These are phyloP conservation scores for Puccinia horiana DNA, from an alignment of 1,284 basidiomycete species.

Conservation along the genomic window DNA sequence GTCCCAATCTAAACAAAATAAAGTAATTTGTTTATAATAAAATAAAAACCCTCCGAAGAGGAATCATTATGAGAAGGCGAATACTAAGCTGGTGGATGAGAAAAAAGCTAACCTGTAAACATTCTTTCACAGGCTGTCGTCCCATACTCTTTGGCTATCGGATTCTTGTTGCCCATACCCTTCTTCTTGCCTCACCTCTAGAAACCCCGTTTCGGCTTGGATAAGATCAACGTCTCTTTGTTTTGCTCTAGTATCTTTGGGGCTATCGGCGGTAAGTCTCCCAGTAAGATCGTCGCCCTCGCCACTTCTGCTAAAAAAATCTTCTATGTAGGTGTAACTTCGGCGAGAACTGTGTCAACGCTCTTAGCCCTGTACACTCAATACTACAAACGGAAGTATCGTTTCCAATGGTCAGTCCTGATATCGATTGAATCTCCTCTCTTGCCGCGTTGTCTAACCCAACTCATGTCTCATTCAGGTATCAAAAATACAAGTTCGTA, in stretches of 20 bases:
- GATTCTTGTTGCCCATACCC: constrained; percentile 44
- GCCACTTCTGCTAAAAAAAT: not conserved
- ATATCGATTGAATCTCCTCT: not conserved
- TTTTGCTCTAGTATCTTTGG: constrained; percentile 22
- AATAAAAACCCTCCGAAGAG: not conserved
- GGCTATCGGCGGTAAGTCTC: constrained; percentile 32
- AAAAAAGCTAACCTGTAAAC: not conserved
- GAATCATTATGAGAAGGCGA: not conserved
- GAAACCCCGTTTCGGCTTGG: constrained; percentile 32
- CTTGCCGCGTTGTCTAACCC: not conserved
- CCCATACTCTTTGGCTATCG: constrained; percentile 20
- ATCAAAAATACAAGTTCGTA: constrained; percentile 46
- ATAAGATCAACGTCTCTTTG: constrained; percentile 35
- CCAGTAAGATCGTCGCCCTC: not conserved
- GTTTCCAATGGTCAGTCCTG: constrained; percentile 27
- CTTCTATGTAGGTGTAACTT: constrained; percentile 31
- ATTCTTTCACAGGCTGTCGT: constrained; percentile 10
- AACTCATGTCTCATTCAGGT: constrained; percentile 13
- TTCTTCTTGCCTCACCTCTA: constrained; percentile 29
- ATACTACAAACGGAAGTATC: constrained; percentile 28
- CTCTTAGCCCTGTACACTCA: constrained; percentile 40
- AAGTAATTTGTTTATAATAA: not conserved
- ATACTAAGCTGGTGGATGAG: not conserved
- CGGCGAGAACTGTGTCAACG: constrained; percentile 22
- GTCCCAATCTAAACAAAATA: not conserved